Evolutionary conservation across 2,329 filamentous ascomycete genomes (phyloP).

Genomic region (Colletotrichum sp.): DNA sequence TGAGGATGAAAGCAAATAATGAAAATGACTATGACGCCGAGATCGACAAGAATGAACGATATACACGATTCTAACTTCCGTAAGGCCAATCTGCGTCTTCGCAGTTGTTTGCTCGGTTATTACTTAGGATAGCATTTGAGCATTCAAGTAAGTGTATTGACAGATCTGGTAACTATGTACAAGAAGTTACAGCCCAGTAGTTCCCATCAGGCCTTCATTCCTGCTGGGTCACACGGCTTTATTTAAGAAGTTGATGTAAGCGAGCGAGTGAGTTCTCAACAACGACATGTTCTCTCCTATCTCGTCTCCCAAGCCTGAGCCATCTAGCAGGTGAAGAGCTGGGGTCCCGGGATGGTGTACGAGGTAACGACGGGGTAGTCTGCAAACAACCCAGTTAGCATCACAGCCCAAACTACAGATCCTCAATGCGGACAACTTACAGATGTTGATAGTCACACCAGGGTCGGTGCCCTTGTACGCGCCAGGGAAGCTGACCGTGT

Average conservation of each 20-base stretch:
- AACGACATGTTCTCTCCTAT: not conserved
- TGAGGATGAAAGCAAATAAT: no score
- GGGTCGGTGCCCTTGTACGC: constrained; percentile 23
- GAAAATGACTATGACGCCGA: no score
- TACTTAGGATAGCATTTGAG: no score
- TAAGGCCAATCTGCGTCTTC: no score
- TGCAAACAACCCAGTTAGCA: not conserved
- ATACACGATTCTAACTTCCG: no score
- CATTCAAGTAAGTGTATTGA: not conserved
- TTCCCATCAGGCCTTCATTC: not conserved
- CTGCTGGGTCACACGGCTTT: not conserved
- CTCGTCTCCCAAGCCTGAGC: not conserved
- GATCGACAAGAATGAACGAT: no score
- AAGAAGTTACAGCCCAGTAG: not conserved
- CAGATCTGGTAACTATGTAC: not conserved
- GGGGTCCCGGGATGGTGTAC: constrained; percentile 29
- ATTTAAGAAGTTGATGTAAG: not conserved
- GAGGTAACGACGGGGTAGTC: constrained; percentile 26
- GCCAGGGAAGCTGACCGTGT: constrained; percentile 34
- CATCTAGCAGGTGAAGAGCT: constrained; percentile 26
- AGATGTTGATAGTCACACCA: constrained; percentile 31
- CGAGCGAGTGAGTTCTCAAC: not conserved
- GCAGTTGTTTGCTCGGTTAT: no score
- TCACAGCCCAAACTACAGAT: fast-evolving
- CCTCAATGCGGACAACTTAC: not conserved